These are phyloP conservation scores for Xylaria flabelliformis DNA, from an alignment of 495 filamentous ascomycete genomes.

Conservation along the genomic window DNA sequence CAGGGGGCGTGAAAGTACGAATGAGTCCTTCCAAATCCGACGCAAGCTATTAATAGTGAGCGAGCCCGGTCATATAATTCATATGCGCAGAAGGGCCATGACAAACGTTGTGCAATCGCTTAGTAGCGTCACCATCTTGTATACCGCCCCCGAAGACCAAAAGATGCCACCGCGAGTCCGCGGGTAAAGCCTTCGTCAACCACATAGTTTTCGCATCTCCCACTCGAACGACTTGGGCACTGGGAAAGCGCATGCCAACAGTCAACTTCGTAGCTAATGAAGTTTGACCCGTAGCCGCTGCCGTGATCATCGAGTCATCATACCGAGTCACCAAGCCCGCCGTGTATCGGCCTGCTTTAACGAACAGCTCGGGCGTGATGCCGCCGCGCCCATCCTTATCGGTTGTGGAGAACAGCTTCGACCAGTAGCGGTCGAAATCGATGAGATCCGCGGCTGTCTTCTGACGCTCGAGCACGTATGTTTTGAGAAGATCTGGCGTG, in stretches of 20 bases:
- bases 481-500: conserved; percentile 57
- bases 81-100: not conserved
- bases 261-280: conserved; percentile 48
- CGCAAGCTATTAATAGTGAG: conserved; percentile 36
- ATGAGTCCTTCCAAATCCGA: conserved; percentile 43
- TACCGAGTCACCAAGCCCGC: conserved; percentile 69
- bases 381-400: conserved; percentile 41
- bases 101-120: conserved; percentile 54
- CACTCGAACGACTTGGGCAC: conserved; percentile 60
- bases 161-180: conserved; percentile 65
- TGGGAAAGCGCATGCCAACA: conserved; percentile 66
- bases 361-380: conserved; percentile 64
- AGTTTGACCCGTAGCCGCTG: conserved; percentile 27
- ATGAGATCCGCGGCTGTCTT: conserved; percentile 74
- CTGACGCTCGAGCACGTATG: conserved; percentile 73
- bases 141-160: conserved; percentile 66
- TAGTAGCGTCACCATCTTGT: conserved; percentile 34
- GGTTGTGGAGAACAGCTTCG: conserved; percentile 62
- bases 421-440: conserved; percentile 73
- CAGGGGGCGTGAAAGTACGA: conserved; percentile 52
- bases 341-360: conserved; percentile 66
- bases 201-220: conserved; percentile 64
- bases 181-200: conserved; percentile 56
- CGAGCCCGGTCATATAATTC: not conserved
- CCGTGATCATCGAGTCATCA: conserved; percentile 56